Conservation (phyloP, 2,329 filamentous ascomycete genomes). For the Aspergillus novofumigatus region DNA sequence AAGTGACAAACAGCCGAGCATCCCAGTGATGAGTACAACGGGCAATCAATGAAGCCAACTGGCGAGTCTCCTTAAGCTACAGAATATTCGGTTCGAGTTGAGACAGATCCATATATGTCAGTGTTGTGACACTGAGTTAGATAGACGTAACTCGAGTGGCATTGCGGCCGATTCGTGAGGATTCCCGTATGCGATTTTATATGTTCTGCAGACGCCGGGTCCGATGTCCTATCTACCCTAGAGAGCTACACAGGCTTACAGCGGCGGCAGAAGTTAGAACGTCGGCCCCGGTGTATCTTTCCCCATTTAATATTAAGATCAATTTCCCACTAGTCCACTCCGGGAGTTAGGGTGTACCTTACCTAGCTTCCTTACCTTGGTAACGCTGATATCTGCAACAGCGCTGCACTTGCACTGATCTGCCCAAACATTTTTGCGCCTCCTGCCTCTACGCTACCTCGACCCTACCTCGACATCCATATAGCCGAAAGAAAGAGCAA, state of each 20-base stretch:
- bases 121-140: neutral
- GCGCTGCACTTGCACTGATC: neutral
- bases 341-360: no score
- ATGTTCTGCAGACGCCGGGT: neutral
- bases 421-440: neutral
- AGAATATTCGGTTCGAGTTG: neutral
- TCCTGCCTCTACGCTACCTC: neutral
- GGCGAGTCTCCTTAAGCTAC: neutral
- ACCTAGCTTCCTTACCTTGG: neutral
- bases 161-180: neutral
- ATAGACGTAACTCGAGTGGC: neutral
- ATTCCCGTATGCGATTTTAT: neutral
- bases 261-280: neutral
- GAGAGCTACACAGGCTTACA: neutral
- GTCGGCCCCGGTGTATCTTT: slow-evolving; percentile 17
- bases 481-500: neutral
- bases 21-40: neutral
- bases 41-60: neutral
- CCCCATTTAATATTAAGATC: slow-evolving; percentile 5
- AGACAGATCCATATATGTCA: neutral
- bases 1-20: neutral
- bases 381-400: neutral
- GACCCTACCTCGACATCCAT: neutral
- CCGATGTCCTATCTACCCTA: neutral
- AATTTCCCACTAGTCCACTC: slow-evolving; percentile 1